These are phyloP conservation scores for Triadica sebifera DNA, from an alignment of 345 rosid species.

Conservation along the genomic window DNA sequence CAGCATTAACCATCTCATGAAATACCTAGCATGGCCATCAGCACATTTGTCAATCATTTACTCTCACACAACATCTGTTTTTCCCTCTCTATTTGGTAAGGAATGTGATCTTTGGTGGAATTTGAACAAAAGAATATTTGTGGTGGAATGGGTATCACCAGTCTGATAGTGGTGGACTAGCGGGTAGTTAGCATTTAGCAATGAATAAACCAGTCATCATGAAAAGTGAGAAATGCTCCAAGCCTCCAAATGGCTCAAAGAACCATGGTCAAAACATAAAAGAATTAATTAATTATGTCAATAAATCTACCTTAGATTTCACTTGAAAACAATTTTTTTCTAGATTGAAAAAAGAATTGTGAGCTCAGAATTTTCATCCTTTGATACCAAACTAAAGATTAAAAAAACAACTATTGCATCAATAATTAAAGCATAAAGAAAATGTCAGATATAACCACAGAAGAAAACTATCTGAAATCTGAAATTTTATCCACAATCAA, in stretches of 20 bases:
- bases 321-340: background rate
- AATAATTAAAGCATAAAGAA: background rate
- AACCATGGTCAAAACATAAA: background rate
- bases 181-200: background rate
- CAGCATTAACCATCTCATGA: slow-evolving; percentile 89
- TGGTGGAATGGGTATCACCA: background rate
- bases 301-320: slow-evolving; percentile 1
- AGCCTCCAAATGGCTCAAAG: background rate
- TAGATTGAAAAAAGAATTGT: background rate
- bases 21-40: slow-evolving; percentile 55
- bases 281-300: background rate
- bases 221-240: background rate
- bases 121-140: background rate
- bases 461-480: background rate
- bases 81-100: background rate
- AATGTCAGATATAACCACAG: background rate
- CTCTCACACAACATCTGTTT: background rate
- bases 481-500: background rate
- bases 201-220: background rate
- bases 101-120: background rate
- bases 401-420: background rate
- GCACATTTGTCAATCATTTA: background rate
- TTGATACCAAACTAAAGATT: background rate
- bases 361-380: background rate
- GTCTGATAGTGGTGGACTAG: background rate